Evolutionary conservation across 2,329 filamentous ascomycete genomes (phyloP).

Genomic region (Hypoxylon sp.): DNA sequence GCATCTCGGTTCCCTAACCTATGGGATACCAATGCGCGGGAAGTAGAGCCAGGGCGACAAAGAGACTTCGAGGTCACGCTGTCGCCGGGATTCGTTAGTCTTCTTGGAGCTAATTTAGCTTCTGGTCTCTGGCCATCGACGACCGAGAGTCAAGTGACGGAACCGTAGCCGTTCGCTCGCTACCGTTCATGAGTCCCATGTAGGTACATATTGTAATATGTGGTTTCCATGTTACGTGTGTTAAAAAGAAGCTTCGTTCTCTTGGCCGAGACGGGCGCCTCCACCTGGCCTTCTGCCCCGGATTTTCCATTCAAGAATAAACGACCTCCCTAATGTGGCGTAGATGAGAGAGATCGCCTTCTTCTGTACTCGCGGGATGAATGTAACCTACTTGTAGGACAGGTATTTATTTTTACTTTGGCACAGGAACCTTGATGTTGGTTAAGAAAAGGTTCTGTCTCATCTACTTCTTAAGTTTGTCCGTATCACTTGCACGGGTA

Average conservation of each 20-base stretch:
- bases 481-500: slow-evolving; percentile 2
- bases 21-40: too few species aligned
- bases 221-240: slow-evolving; percentile 25
- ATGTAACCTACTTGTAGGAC: slow-evolving; percentile 22
- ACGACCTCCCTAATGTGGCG: slow-evolving; percentile 29
- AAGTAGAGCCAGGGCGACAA: slow-evolving; percentile 17
- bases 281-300: slow-evolving; percentile 20
- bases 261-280: slow-evolving; percentile 31
- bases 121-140: slow-evolving; percentile 12
- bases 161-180: slow-evolving; percentile 27
- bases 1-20: slow-evolving; percentile 14
- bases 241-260: slow-evolving; percentile 23
- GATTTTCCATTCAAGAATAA: slow-evolving; percentile 32
- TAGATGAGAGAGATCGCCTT: slow-evolving; percentile 20
- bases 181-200: slow-evolving; percentile 25
- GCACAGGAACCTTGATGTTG: slow-evolving; percentile 25
- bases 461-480: slow-evolving; percentile 4
- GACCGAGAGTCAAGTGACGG: slow-evolving; percentile 32
- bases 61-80: slow-evolving; percentile 29
- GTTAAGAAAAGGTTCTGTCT: slow-evolving; percentile 14
- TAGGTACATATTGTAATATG: too few species aligned
- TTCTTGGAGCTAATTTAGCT: slow-evolving; percentile 19
- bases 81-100: slow-evolving; percentile 26
- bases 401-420: slow-evolving; percentile 23
- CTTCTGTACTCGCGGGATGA: slow-evolving; percentile 18